A percentile compares a stretch with the other conserved stretches of the same genome.
These are phyloP conservation scores for Apophysomyces ossiformis DNA, from an alignment of 371 early-diverging fungal species.

Conservation along the genomic window DNA sequence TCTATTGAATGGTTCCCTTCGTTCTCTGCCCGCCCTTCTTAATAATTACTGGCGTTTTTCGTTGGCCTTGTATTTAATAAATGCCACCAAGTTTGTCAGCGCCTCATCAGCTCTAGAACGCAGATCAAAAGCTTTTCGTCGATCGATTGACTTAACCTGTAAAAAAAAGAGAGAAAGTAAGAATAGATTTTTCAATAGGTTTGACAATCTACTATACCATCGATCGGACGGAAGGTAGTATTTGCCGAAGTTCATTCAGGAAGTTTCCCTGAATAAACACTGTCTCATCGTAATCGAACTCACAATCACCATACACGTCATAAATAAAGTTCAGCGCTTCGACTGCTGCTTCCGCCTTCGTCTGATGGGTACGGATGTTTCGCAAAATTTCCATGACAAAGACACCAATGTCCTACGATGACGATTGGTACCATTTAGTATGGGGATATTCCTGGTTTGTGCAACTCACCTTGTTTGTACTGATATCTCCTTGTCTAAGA, in stretches of 20 bases:
- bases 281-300: constrained; percentile 83
- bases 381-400: constrained; percentile 41
- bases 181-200: neutral
- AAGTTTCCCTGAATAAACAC: constrained; percentile 80
- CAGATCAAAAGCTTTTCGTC: constrained; percentile 70
- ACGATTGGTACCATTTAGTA: neutral
- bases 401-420: constrained; percentile 36
- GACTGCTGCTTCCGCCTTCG: constrained; percentile 58
- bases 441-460: constrained; percentile 15
- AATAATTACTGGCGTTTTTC: constrained; percentile 30
- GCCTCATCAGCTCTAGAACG: constrained; percentile 86
- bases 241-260: constrained; percentile 58
- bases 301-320: constrained; percentile 87
- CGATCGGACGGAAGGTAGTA: constrained; percentile 51
- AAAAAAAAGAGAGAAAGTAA: constrained; percentile 17
- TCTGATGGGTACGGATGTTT: constrained; percentile 37
- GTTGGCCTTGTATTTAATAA: constrained; percentile 81
- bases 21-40: neutral
- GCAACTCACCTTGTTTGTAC: constrained; percentile 70
- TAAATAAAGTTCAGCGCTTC: constrained; percentile 86
- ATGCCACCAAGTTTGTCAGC: constrained; percentile 77
- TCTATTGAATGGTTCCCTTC: neutral
- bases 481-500: constrained; percentile 70
- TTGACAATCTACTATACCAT: constrained; percentile 38
- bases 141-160: constrained; percentile 71